phyloP scores from a whole-genome alignment of 2,329 filamentous ascomycete species.

The Fusarium piperis region DNA sequence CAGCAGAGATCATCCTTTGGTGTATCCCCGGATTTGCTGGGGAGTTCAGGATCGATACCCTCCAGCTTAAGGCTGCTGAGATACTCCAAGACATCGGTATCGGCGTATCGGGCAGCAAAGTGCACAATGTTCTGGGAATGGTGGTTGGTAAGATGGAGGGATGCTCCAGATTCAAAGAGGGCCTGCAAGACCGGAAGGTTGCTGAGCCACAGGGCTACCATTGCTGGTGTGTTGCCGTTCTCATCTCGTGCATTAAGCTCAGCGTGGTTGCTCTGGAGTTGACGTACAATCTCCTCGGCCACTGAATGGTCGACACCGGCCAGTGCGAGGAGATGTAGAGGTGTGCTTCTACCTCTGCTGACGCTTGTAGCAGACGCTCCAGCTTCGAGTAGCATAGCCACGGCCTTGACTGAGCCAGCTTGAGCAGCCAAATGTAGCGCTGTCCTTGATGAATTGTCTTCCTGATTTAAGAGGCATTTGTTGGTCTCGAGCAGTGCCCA shows the following conservation, averaged over 20 bases:
- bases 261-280: background rate
- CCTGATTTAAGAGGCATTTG: background rate
- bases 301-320: background rate
- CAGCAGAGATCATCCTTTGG: background rate
- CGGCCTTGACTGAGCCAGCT: background rate
- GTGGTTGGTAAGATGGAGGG: background rate
- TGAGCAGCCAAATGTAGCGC: background rate
- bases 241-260: background rate
- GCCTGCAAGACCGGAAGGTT: background rate
- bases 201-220: background rate
- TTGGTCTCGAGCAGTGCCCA: background rate
- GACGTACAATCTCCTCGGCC: background rate
- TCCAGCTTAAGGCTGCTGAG: background rate
- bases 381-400: background rate
- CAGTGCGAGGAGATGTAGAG: no score
- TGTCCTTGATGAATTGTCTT: background rate
- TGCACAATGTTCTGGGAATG: background rate
- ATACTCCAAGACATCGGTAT: background rate
- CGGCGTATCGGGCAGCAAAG: background rate
- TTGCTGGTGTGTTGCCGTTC: background rate
- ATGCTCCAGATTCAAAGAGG: background rate
- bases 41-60: background rate
- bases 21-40: background rate
- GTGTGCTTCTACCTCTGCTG: background rate
- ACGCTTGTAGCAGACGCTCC: background rate